phyloP scores from a whole-genome alignment of 1,284 basidiomycete genomes.

The Xerocomus minutiporus region DNA sequence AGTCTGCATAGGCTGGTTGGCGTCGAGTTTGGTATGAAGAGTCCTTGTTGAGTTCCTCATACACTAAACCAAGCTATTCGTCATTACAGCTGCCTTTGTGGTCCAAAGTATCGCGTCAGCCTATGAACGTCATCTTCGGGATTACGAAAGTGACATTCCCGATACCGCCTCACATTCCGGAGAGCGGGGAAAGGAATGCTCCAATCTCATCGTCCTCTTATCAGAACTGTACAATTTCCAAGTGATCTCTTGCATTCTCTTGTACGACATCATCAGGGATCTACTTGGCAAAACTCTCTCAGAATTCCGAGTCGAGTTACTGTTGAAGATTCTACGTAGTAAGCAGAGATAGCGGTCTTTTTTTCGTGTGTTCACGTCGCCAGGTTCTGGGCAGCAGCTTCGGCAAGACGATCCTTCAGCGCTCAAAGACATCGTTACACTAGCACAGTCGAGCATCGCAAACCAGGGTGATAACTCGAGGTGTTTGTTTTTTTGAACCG shows the following conservation, averaged over 20 bases:
- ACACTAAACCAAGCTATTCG: slow-evolving; percentile 1
- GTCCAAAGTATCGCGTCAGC: slow-evolving; percentile 63
- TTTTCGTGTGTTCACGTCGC: slow-evolving; percentile 8
- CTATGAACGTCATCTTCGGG: slow-evolving; percentile 59
- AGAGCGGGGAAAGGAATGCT: slow-evolving; percentile 74
- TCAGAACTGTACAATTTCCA: slow-evolving; percentile 96
- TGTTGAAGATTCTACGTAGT: slow-evolving; percentile 87
- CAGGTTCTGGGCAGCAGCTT: slow-evolving; percentile 83
- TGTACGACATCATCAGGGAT: slow-evolving; percentile 87
- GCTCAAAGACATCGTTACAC: slow-evolving; percentile 79
- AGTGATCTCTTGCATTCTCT: slow-evolving; percentile 80
- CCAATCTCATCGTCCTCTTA: slow-evolving; percentile 84
- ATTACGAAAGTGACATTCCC: slow-evolving; percentile 23
- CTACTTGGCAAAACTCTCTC: slow-evolving; percentile 65
- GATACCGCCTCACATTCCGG: slow-evolving; percentile 19
- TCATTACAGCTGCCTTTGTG: slow-evolving; percentile 65
- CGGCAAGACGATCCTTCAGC: slow-evolving; percentile 84
- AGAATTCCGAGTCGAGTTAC: slow-evolving; percentile 81
- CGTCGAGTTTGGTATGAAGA: slow-evolving; percentile 76
- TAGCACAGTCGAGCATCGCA: slow-evolving; percentile 72
- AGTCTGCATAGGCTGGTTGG: slow-evolving; percentile 83
- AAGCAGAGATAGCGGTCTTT: slow-evolving; percentile 7
- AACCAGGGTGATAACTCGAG: slow-evolving; percentile 55
- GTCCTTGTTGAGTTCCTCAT: slow-evolving; percentile 1
- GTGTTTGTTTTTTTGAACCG: slow-evolving; percentile 32